Percentiles rank a stretch among this genome's conserved stretches.
These are phyloP conservation scores for Populus hybrid DNA, from an alignment of 441 rosid genomes.

Conservation along the genomic window DNA sequence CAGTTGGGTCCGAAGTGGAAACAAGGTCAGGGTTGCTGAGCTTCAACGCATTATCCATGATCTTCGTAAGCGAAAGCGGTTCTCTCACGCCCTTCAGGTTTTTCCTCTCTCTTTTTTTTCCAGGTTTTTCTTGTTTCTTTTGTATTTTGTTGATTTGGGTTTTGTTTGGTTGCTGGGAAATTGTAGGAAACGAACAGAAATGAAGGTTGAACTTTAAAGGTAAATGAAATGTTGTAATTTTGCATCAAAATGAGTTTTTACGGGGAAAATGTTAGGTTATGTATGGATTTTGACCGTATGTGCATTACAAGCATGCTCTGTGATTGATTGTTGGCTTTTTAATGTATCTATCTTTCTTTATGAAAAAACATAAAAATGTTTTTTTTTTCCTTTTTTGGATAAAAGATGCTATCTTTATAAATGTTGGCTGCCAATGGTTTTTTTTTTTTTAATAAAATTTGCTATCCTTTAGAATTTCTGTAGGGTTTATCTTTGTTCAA, in stretches of 20 bases:
- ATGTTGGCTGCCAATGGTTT: background rate
- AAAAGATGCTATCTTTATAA: background rate
- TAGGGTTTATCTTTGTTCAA: too few relatives aligned
- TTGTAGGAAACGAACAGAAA: background rate
- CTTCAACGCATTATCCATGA: constrained; percentile 75
- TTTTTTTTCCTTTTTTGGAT: background rate
- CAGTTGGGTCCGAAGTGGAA: constrained; percentile 61
- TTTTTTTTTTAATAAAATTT: background rate
- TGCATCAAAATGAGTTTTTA: background rate
- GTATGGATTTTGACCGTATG: background rate
- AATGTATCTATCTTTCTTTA: background rate
- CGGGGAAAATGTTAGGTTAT: background rate
- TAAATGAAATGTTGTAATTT: background rate
- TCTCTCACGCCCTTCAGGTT: constrained; percentile 83
- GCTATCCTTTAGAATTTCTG: background rate
- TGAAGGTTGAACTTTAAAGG: background rate
- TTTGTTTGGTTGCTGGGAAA: constrained; percentile 17
- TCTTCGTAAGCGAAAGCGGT: constrained; percentile 73
- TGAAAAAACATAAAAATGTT: background rate
- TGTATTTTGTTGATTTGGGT: background rate
- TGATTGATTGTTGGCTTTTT: background rate
- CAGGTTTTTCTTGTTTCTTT: constrained; percentile 34
- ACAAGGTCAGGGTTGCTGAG: constrained; percentile 62
- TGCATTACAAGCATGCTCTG: background rate
- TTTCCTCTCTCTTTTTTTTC: background rate